Evolutionary conservation across 164 flowering plant genomes (phyloP), one percentile per base, ranked within the genome.

Genomic region (Magnolia sinica): DNA sequence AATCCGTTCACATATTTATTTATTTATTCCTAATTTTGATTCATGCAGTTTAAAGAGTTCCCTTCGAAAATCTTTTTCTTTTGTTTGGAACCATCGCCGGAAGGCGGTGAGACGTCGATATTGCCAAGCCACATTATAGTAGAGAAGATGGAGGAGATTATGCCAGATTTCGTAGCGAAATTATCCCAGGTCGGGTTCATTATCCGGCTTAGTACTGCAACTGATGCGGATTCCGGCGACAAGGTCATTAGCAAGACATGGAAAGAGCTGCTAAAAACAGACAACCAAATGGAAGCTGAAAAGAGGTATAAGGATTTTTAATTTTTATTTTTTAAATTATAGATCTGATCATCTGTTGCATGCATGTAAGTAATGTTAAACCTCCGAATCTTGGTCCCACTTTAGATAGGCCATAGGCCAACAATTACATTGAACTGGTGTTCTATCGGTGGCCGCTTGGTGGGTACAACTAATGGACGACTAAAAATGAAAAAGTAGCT

Each of bases 61-160:
- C 75, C 75, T 31, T 73, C 66, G 23, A 73, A 74, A 27, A 50
- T 49, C 9, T 74, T 64, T 16, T 58, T 73, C 76, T 64, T 20
- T 24, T 65, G 68, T 65, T 74, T 31, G 29, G 16, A 74, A 23
- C 70, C 76, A 64, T 50, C 70, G 2, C 76, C 76, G n/a, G 70
- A 50, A 74, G 70, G 61, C 16, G 76, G 76, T 4, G 70, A 74
- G 59, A 74, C 70, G 13, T 74, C 70, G 7, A 74, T 74, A 74
- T 52, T 74, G 8, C 70, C 70, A 8, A 74, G 61, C 37, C 70
- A 74, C 20, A 23, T 64, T n/a, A 5, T 64, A n/a, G 76, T 74
- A 3, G 59, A 74, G 55, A 64, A 65, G 59, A 74, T 74, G 76
- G 70, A 73, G 68, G 68, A 73, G 37, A n/a, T 23, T 49, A 27